phyloP scores from a whole-genome alignment of 148 eudicot species.

The Arbutus unedo region DNA sequence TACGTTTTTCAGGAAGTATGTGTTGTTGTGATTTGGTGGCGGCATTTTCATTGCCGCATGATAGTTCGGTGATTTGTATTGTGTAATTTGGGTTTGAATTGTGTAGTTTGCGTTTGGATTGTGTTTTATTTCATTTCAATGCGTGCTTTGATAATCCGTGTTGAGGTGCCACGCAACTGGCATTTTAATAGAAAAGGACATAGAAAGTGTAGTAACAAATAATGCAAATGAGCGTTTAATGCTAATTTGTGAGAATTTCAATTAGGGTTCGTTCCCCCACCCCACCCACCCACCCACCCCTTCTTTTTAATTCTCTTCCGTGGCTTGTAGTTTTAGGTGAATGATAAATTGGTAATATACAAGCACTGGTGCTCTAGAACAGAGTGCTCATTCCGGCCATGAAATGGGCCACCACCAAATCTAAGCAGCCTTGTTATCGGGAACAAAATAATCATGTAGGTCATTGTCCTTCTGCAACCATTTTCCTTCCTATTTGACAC shows the following conservation, averaged over 20 bases:
- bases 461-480: not conserved
- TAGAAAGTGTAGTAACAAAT: not conserved
- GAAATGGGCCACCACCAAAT: not conserved
- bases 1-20: not conserved
- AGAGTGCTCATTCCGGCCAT: not conserved
- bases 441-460: not conserved
- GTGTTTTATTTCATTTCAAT: constrained; percentile 2
- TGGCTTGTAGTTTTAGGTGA: not conserved
- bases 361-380: not conserved
- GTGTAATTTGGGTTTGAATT: not conserved
- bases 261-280: not conserved
- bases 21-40: not conserved
- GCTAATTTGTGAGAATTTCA: not conserved
- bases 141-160: not conserved
- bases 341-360: not conserved
- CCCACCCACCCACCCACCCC: too few species aligned
- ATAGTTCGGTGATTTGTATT: constrained; percentile 1
- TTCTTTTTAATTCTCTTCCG: not conserved
- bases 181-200: not conserved
- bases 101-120: not conserved
- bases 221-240: not conserved
- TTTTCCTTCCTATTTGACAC: not conserved
- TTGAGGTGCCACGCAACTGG: not conserved
- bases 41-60: not conserved
- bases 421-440: not conserved